Base-by-base conservation (phyloP, 2,329 filamentous ascomycete genomes). In the Penicillium psychrosexuale region DNA sequence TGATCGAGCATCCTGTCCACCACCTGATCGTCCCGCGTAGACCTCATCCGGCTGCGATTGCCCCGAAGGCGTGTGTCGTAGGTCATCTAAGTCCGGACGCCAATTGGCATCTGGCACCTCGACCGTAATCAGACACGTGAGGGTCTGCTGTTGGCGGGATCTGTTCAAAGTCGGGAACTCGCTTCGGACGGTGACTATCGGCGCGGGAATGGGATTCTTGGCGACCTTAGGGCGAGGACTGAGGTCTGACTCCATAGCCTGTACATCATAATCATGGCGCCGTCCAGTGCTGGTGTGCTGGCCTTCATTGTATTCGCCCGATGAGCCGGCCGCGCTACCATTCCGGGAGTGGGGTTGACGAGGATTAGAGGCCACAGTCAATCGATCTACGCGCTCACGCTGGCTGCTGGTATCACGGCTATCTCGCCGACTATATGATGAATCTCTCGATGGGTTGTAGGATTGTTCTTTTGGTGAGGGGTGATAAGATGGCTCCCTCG, bases 121-220 rank as follows among this genome's bases (percentile, higher is more conserved):
- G 44, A 99, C 86, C 0, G 94, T 97, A 47, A 99, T 83, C 51
- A 99, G 78, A 67, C 94, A 99, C 0, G 94, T 97, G 60, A 99
- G 79, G 11, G 90, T 94, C 72, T 99, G 94, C 72, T 97, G 94
- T 69, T 96, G 91, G 47, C 92, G 88, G 19, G 92, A 97, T 61
- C 91, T 84, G 72, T 82, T 97, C 66, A 99, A 83, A 1, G 94
- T 97, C 0, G 94, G 94, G 69, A 97, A 99, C 74, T 99, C 94
- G 69, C 93, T 97, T 56, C 93, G 89, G 45, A 99, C 89, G 0
- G 90, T 96, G n/a, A 99, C 91, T 0, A 85, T 89, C 0, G 94
- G 94, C 6, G 91, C 80, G 1, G 94, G 92, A 55, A 97, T 97
- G 0, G 91, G 91, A 64, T 96, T 96, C 65, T 88, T 89, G 9